A percentile compares a stretch with the other conserved stretches of the same genome.
Evolutionary conservation across 2,329 filamentous ascomycete genomes (phyloP).

Genomic region (Beauveria pseudobassiana): DNA sequence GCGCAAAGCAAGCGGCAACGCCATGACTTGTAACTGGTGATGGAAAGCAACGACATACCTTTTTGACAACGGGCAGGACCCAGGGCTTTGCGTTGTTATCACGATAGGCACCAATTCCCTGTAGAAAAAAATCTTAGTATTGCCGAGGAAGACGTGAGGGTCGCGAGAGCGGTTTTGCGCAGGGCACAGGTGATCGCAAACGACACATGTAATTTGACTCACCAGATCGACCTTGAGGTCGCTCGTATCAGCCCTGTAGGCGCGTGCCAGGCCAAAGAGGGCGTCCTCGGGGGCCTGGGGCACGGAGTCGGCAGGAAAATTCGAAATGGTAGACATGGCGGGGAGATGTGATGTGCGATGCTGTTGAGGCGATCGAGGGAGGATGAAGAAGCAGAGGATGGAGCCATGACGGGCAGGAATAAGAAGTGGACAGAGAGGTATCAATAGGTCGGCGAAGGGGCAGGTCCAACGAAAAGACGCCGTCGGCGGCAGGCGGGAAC

Average conservation of each 20-base stretch:
- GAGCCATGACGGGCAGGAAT: slow-evolving; percentile 12
- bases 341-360: slow-evolving; percentile 65
- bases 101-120: slow-evolving; percentile 85
- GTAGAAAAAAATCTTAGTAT: not conserved
- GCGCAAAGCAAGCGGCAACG: not conserved
- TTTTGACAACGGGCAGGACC: slow-evolving; percentile 92
- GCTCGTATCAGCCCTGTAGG: slow-evolving; percentile 71
- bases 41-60: slow-evolving; percentile 47
- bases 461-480: not conserved
- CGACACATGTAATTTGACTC: slow-evolving; percentile 24
- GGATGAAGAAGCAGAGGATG: slow-evolving; percentile 33
- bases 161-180: not conserved
- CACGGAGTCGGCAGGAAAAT: slow-evolving; percentile 69
- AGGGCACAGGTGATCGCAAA: not conserved
- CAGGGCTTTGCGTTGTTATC: slow-evolving; percentile 95
- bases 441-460: not conserved
- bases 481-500: not conserved
- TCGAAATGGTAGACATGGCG: slow-evolving; percentile 43
- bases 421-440: not conserved
- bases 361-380: slow-evolving; percentile 49
- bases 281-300: slow-evolving; percentile 91
- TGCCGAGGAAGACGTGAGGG: not conserved
- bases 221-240: slow-evolving; percentile 88
- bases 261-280: slow-evolving; percentile 86
- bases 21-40: not conserved